Base-by-base conservation (phyloP, 2,329 filamentous ascomycete genomes). In the Cordyceps farinosa region DNA sequence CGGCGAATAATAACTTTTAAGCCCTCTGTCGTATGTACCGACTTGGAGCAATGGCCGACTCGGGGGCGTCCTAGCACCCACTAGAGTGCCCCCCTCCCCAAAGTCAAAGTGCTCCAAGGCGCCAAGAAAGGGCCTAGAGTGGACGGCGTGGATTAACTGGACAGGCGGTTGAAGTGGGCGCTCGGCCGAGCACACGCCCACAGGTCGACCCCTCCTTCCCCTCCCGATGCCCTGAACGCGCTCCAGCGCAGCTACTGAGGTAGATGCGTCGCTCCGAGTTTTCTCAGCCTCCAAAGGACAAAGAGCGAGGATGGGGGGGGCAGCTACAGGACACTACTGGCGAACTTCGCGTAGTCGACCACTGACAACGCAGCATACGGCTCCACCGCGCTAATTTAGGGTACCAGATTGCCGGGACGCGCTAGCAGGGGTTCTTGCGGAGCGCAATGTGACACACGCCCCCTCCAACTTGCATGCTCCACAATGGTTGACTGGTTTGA, bases 351-450 rank as follows among this genome's bases (percentile, higher is more conserved):
- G 38, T 44, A 48, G 36, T 30, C 30, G 58, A 29, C 74, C 73
- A 74, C 59, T 75, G 67, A 72, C 62, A 62, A 63, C 44, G 45
- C 62, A 65, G 65, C 29, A 64, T 56, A 63, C 51, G 32, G 53
- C 54, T 67, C 65, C 69, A 42, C 59, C 66, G 66, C 67, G 56
- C 68, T 67, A 63, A 58, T 60, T 69, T 74, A 70, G 74, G 69
- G 68, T 75, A 71, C 75, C 75, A 74, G 68, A 67, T 67, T 75
- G 71, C 68, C 75, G 75, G 71, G 72, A 71, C 69, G 66, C 73
- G 70, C 75, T 77, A 77, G 71, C 44, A 69, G 52, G 66, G 68
- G 45, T 11, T 5, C 9, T 0, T 15, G 17, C 5, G 50, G 51
- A 32, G 13, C n/a, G 1, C 11, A 29, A 15, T 53, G 59, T 62